Base-by-base conservation (phyloP, 805 yeast species). In the Pichia thaimueangensis region DNA sequence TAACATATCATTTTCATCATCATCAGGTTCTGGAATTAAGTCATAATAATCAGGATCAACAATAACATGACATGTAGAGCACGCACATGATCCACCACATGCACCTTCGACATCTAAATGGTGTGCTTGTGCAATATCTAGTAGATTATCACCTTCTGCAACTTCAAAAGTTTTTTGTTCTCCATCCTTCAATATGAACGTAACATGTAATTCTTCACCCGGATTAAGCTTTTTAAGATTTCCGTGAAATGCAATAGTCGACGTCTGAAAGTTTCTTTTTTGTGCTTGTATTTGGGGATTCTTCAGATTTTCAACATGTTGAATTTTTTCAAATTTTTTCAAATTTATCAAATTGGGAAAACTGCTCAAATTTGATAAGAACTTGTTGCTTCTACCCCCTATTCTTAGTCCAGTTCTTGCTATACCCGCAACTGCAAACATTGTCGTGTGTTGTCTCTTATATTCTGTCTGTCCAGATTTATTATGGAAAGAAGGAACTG, bases 1-100 rank as follows among this genome's bases (percentile, higher is more conserved):
- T 57, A 93, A 72, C 98, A 93, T 93, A 64, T 93, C 98, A 59
- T 93, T 91, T 63, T 93, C 98, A 58, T 93, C 98, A 59, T 93
- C 98, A 50, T 81, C 86, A 0, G 98, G 97, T 61, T 93, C 97
- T 9, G 93, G 95, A 50, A 93, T 76, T 38, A 68, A 75, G 58
- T 93, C 98, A 64, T 87, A 93, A 60, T 70, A 88, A 35, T 84
- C 96, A 1, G 98, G 97, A 60, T 93, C 98, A 30, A 93, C 88
- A 39, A 93, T 91, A 41, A 93, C 82, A 65, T 93, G 98, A 60
- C 98, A 93, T 0, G 98, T 93, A 5, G 97, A 88, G 62, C 98
- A 93, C 1, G 98, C 98, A 70, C 98, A 93, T 4, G 97, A 87
- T 4, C 97, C 98, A 19, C 98, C 98, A 65, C 98, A 93, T 0